Conservation (phyloP, 345 rosid genomes). For the Ricinus communis region DNA sequence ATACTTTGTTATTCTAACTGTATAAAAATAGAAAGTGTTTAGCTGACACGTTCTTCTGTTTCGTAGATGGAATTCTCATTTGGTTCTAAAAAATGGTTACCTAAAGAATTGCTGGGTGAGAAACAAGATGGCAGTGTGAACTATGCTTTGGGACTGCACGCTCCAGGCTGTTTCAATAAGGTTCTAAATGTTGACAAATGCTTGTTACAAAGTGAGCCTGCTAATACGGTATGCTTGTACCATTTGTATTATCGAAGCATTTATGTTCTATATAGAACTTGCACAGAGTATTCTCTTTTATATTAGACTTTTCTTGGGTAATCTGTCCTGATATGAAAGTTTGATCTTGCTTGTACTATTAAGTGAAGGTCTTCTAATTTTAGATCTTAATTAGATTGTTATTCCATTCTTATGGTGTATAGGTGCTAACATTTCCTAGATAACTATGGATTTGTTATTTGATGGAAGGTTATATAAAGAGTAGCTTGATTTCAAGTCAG, state of each 20-base stretch:
- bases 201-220: conserved; percentile 83
- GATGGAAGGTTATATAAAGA: background rate
- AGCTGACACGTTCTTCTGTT: conserved; percentile 15
- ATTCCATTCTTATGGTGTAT: background rate
- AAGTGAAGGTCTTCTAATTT: background rate
- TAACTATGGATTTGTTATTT: background rate
- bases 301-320: background rate
- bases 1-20: background rate
- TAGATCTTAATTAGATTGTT: background rate
- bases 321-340: conserved; percentile 1
- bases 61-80: conserved; percentile 91
- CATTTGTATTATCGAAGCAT: background rate
- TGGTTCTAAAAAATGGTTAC: conserved; percentile 80
- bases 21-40: conserved; percentile 4
- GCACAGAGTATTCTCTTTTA: background rate
- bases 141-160: conserved; percentile 82
- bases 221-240: conserved; percentile 56
- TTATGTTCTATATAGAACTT: background rate
- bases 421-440: background rate
- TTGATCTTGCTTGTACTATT: background rate
- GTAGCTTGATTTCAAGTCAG: conserved; percentile 3
- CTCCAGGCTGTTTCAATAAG: conserved; percentile 89
- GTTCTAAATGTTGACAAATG: conserved; percentile 76
- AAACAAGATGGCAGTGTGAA: conserved; percentile 47
- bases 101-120: conserved; percentile 56